Base-by-base conservation (phyloP, 306 rosid genomes). In the Clitoria ternatea region DNA sequence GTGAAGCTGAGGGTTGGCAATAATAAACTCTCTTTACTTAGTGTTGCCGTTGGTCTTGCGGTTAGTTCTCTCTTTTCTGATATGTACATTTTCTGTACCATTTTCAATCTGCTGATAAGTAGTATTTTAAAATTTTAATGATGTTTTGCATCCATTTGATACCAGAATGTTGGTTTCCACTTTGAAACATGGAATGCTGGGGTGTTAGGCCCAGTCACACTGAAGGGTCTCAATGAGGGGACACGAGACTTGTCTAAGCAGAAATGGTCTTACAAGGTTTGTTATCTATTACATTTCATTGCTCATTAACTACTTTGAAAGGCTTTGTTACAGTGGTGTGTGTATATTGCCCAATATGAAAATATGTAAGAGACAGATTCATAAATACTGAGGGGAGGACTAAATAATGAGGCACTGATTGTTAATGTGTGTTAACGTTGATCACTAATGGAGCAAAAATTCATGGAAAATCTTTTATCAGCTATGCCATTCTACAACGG, bases 231-330 rank as follows among this genome's bases (percentile, higher is more conserved):
- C 43, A 83, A 84, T 64, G 69, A 81, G 17, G 93, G 97, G 57
- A 85, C 81, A 47, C 56, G 81, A 66, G 98, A 92, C 76, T 71
- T 93, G 60, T 85, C 96, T n/a, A 4, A 33, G 72, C 94, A 90
- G 80, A 85, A 88, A 85, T 90, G 98, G 98, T 86, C 96, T 50
- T 89, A 88, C 91, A 85, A 93, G 98, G 98, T 93, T 50, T 62
- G 74, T 78, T 56, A 44, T 45, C 13, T 27, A 4, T 7, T 22
- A 19, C 32, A 19, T 60, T 12, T 32, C 19, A 12, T 44, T 52
- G 49, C 65, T 74, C 17, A 0, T 6, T 27, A 30, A n/a, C 53
- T 30, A 57, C 26, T 11, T 14, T 50, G 57, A 20, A 36, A 11
- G 68, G 62, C 37, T 78, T 56, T 49, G 2, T 49, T 39, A 40